phyloP scores from a whole-genome alignment of 371 early-diverging fungal genomes.

The Choanephora cucurbitarum region DNA sequence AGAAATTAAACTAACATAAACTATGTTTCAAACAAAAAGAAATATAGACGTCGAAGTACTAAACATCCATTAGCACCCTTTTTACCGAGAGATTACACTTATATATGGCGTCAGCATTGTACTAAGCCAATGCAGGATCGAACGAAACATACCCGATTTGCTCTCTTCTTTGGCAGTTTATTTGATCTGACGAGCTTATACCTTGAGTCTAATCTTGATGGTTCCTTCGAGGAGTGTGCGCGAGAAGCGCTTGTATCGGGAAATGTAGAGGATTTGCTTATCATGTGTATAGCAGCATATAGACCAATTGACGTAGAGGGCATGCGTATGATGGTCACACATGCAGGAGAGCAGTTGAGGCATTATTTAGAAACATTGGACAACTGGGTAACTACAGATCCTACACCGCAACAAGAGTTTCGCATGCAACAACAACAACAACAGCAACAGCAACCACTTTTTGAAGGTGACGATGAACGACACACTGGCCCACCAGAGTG shows the following conservation, averaged over 20 bases:
- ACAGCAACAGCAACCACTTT: not conserved
- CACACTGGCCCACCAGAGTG: constrained; percentile 41
- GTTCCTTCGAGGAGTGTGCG: constrained; percentile 51
- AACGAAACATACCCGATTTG: constrained; percentile 33
- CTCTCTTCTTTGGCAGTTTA: constrained; percentile 44
- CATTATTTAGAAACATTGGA: constrained; percentile 43
- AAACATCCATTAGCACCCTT: constrained; percentile 53
- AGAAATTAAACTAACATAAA: too few relatives aligned
- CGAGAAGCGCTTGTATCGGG: constrained; percentile 49
- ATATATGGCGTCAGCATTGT: constrained; percentile 47
- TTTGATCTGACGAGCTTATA: constrained; percentile 49
- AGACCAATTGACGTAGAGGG: constrained; percentile 41
- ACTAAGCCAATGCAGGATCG: constrained; percentile 12
- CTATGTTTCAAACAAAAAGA: constrained; percentile 28
- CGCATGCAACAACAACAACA: constrained; percentile 20
- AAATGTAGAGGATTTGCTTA: constrained; percentile 40
- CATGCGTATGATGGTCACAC: constrained; percentile 46
- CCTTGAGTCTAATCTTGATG: constrained; percentile 48
- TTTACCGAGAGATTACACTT: constrained; percentile 48
- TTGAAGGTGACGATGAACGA: constrained; percentile 2
- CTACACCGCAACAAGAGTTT: constrained; percentile 38
- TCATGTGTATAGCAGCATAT: constrained; percentile 42
- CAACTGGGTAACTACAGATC: constrained; percentile 31
- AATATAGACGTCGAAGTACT: constrained; percentile 53
- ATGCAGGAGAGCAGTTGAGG: constrained; percentile 47